Evolutionary conservation across 2,329 filamentous ascomycete species (phyloP).

Genomic region (Botrytis pseudocinerea): DNA sequence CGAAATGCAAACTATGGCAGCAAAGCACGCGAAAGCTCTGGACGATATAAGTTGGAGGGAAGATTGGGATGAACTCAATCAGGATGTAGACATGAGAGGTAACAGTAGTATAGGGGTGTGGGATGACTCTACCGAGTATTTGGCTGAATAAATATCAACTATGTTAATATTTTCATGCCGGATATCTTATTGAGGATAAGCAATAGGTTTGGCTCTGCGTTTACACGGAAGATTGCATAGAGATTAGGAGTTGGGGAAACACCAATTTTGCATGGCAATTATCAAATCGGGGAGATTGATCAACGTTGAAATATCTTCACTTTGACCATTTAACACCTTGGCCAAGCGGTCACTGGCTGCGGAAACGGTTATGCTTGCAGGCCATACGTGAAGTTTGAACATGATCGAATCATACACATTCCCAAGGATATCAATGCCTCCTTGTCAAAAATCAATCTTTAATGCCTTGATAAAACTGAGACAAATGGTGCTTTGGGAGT

Average conservation of each 20-base stretch:
- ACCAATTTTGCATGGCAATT: background rate
- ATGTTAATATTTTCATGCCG: background rate
- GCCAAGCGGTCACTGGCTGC: background rate
- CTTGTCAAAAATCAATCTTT: background rate
- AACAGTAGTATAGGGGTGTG: conserved; percentile 18
- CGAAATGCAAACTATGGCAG: conserved; percentile 62
- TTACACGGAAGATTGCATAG: background rate
- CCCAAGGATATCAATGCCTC: background rate
- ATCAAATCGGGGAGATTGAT: background rate
- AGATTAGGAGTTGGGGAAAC: background rate
- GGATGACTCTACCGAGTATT: conserved; percentile 3
- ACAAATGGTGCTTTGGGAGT: background rate
- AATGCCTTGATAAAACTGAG: background rate
- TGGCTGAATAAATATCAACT: background rate
- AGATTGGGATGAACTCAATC: conserved; percentile 57
- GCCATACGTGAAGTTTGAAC: background rate
- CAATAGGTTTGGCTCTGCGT: background rate
- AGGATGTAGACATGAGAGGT: conserved; percentile 32
- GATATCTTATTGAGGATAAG: background rate
- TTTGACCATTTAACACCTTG: background rate
- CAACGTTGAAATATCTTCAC: background rate
- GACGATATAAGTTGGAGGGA: conserved; percentile 57
- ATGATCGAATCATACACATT: background rate
- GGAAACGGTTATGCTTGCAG: background rate
- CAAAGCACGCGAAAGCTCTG: conserved; percentile 53